Evolutionary conservation across 2,329 filamentous ascomycete species (phyloP).

Genomic region (Pseudogymnoascus sp.): DNA sequence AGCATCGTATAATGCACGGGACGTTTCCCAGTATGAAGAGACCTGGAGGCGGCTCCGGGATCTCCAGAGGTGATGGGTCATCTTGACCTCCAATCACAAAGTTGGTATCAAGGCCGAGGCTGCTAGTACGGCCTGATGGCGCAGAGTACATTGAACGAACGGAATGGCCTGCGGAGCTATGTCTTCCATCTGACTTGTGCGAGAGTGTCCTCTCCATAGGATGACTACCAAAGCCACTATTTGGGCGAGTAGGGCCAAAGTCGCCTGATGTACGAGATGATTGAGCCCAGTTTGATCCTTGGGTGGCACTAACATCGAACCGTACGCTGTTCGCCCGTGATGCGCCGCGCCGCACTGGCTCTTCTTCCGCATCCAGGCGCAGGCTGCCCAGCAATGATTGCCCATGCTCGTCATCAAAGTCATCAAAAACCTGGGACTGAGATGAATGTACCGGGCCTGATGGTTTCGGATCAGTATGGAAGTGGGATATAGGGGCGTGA

Average conservation of each 20-base stretch:
- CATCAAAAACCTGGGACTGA: slow-evolving; percentile 77
- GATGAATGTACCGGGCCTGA: slow-evolving; percentile 72
- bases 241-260: slow-evolving; percentile 65
- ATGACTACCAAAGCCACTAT: slow-evolving; percentile 69
- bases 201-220: slow-evolving; percentile 84
- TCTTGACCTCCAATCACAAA: slow-evolving; percentile 54
- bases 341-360: slow-evolving; percentile 73
- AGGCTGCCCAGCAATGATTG: slow-evolving; percentile 72
- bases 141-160: slow-evolving; percentile 61
- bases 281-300: slow-evolving; percentile 78
- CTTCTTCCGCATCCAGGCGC: slow-evolving; percentile 79
- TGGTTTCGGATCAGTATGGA: slow-evolving; percentile 17
- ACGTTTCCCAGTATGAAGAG: slow-evolving; percentile 81
- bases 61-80: slow-evolving; percentile 61
- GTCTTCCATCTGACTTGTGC: slow-evolving; percentile 90
- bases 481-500: slow-evolving; percentile 10
- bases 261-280: slow-evolving; percentile 76
- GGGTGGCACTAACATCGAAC: slow-evolving; percentile 91
- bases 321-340: slow-evolving; percentile 95
- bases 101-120: slow-evolving; percentile 71
- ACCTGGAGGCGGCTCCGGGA: slow-evolving; percentile 69
- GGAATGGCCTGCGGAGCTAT: slow-evolving; percentile 86
- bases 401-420: slow-evolving; percentile 75
- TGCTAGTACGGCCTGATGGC: slow-evolving; percentile 74
- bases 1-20: slow-evolving; percentile 90